A percentile compares a stretch with the other conserved stretches of the same genome.
Evolutionary conservation across 192 early-diverging fungal species (phyloP).

Genomic region (Dissophora ornata): DNA sequence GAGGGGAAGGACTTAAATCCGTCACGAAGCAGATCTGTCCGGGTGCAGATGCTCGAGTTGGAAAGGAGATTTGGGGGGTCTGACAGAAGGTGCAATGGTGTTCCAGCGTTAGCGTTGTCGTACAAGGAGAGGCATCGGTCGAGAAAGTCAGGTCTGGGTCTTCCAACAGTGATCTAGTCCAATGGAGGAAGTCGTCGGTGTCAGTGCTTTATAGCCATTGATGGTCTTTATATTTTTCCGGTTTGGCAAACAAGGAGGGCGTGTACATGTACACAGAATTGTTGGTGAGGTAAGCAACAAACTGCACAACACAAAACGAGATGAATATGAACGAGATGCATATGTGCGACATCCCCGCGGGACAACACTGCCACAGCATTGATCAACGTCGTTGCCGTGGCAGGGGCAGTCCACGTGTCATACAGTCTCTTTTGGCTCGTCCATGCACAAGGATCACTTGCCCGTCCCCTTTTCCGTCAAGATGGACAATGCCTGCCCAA

Average conservation of each 20-base stretch:
- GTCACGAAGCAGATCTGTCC: conserved; percentile 66
- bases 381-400: no score
- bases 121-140: conserved; percentile 57
- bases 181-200: not conserved
- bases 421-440: no score
- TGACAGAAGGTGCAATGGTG: conserved; percentile 13
- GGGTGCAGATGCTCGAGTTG: conserved; percentile 69
- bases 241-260: not conserved
- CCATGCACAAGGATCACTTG: no score
- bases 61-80: conserved; percentile 66
- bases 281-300: not conserved
- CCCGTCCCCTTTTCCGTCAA: no score
- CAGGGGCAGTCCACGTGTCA: no score
- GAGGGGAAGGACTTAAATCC: conserved; percentile 91
- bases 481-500: no score
- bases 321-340: no score
- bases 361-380: no score
- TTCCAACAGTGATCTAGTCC: conserved; percentile 57
- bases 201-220: no score
- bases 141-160: conserved; percentile 65
- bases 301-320: no score
- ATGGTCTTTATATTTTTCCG: no score
- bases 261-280: not conserved
- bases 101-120: conserved; percentile 37
- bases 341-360: no score